A percentile compares a stretch with the other conserved stretches of the same genome.
phyloP scores from a whole-genome alignment of 148 eudicot genomes.

The Arbutus unedo region DNA sequence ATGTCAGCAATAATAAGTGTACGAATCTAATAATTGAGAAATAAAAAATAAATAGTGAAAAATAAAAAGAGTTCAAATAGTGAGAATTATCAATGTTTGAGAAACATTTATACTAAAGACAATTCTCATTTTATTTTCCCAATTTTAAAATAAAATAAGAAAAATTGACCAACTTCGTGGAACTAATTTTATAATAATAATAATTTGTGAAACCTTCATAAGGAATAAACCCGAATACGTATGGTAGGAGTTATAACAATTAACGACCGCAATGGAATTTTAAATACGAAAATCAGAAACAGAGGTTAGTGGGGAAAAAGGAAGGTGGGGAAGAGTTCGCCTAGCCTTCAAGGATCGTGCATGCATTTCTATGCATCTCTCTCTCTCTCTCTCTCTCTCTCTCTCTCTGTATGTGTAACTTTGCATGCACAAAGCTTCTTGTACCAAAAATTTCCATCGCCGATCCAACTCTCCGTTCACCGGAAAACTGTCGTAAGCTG shows the following conservation, averaged over 20 bases:
- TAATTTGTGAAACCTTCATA: no score
- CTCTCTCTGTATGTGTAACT: background rate
- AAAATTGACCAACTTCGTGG: no score
- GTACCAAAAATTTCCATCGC: background rate
- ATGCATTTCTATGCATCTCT: slow-evolving; percentile 29
- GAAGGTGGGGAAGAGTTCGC: slow-evolving; percentile 25
- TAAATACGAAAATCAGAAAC: slow-evolving; percentile 5
- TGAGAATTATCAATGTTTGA: no score
- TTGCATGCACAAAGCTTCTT: slow-evolving; percentile 5
- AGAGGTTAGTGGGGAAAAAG: slow-evolving; percentile 12
- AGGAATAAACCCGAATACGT: background rate
- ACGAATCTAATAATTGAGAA: no score
- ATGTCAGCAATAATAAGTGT: no score
- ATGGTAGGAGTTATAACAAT: background rate
- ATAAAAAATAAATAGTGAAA: no score
- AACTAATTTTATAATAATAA: no score
- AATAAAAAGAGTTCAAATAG: no score
- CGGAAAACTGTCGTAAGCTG: background rate
- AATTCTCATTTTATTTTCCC: no score
- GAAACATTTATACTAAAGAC: no score
- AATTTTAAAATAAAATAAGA: no score
- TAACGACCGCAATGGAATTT: background rate
- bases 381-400: slow-evolving; percentile 4
- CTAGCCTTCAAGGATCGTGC: slow-evolving; percentile 50
- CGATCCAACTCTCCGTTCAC: slow-evolving; percentile 10